Percentiles rank a stretch among this genome's conserved stretches.
Evolutionary conservation across 768 basidiomycete species (phyloP).

Genomic region (Piloderma croceum): DNA sequence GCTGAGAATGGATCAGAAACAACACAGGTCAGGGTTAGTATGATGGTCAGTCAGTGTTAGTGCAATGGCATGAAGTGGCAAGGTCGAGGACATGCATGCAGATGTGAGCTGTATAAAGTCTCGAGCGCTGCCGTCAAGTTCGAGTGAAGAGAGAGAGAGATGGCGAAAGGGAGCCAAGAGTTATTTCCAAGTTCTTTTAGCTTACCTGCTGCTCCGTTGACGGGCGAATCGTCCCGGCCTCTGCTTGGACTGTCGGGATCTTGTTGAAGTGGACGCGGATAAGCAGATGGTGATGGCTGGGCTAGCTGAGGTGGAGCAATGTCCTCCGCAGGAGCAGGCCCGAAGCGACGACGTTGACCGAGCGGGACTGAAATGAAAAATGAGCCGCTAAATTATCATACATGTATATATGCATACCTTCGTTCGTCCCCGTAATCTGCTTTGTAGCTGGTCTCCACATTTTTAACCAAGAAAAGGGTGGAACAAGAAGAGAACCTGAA

Average conservation of each 20-base stretch:
- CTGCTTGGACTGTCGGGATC: conserved; percentile 54
- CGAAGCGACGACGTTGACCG: conserved; percentile 86
- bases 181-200: too few species aligned
- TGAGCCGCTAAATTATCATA: conserved; percentile 6
- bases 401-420: conserved; percentile 49
- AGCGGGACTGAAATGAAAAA: conserved; percentile 56
- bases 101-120: too few species aligned
- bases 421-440: conserved; percentile 90
- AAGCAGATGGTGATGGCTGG: conserved; percentile 81
- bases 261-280: conserved; percentile 60
- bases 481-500: conserved; percentile 4
- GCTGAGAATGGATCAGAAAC: conserved; percentile 48
- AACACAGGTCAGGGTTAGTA: conserved; percentile 53
- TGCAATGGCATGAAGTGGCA: conserved; percentile 24
- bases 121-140: too few species aligned
- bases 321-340: conserved; percentile 81
- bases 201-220: conserved; percentile 71
- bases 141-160: conserved; percentile 30
- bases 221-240: conserved; percentile 64
- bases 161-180: too few species aligned
- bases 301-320: conserved; percentile 77
- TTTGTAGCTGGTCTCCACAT: conserved; percentile 91
- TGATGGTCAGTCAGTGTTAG: conserved; percentile 34
- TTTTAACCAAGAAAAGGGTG: conserved; percentile 32
- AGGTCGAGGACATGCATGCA: conserved; percentile 7